Evolutionary conservation across 768 basidiomycete genomes (phyloP), one percentile per base, ranked within the genome.

Genomic region (Chiua virens): DNA sequence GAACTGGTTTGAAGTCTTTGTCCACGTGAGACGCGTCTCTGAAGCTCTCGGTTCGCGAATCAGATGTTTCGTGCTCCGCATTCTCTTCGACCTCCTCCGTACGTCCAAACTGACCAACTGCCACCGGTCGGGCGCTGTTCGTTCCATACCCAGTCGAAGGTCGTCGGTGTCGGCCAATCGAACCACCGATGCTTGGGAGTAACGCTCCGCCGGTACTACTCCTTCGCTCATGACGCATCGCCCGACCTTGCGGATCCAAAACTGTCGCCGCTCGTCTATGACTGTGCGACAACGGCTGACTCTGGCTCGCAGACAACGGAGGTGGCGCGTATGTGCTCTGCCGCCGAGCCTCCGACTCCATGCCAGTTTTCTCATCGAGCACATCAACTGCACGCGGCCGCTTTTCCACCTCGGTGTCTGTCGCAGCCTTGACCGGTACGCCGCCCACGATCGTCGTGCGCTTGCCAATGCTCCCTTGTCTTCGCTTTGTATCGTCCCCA

Each of bases 1-100:
- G 96, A 41, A 98, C 85, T 1, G 97, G 92, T 73, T 98, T 98
- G 63, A 92, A 87, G 50, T 91, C 88, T 70, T 85, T 86, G 58
- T 86, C 85, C 27, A 58, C 69, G 30, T 72, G 70, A 57, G 78
- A 72, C n/a, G 76, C 66, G 40, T 79, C 75, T 54, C 70, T 74
- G 50, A 74, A 74, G n/a, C 66, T 68, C 49, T 77, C 78, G 49
- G 78, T 79, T 23, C 66, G 66, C 20, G 60, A 63, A 32, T 64
- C 64, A 8, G 55, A 59, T n/a, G 59, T 62, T 21, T 64, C 63
- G 53, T 71, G 74, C 53, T 79, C 82, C 14, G 72, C 74, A 59
- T 74, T 67, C 34, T 75, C 77, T 5, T 73, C 77, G 38, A 76
- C 77, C 55, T 79, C 79, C 25, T 73, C 75, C 35, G 73, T 77